Conservation (phyloP, 2,329 filamentous ascomycete species). For the Monilinia polystroma region DNA sequence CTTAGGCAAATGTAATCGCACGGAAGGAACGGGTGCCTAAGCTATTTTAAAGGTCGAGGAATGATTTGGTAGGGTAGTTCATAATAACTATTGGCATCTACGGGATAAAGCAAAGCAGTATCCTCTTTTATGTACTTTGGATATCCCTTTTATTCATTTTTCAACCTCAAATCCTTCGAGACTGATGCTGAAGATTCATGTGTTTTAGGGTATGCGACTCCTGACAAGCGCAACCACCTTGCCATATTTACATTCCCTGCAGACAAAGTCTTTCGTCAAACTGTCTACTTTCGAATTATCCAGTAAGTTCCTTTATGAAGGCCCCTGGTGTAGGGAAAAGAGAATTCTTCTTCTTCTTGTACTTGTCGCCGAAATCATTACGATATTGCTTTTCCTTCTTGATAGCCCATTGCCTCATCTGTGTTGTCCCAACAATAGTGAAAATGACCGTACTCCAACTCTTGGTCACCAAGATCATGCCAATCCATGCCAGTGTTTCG, state of each 20-base stretch:
- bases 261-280: neutral
- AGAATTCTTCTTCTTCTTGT: constrained; percentile 89
- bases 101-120: neutral
- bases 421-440: constrained; percentile 65
- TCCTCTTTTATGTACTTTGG: constrained; percentile 5
- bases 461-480: constrained; percentile 75
- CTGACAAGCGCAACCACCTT: neutral
- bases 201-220: too few species aligned
- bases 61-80: neutral
- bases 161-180: neutral
- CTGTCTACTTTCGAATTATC: constrained; percentile 2
- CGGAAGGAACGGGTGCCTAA: neutral
- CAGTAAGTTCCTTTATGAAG: constrained; percentile 26
- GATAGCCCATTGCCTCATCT: constrained; percentile 85
- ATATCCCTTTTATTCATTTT: neutral
- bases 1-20: neutral
- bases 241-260: neutral
- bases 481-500: constrained; percentile 82
- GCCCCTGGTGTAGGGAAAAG: constrained; percentile 57
- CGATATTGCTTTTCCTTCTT: constrained; percentile 92
- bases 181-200: neutral
- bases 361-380: constrained; percentile 86
- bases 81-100: constrained; percentile 6
- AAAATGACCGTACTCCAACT: constrained; percentile 79
- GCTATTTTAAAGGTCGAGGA: neutral